Evolutionary conservation across 1,139 yeast genomes (phyloP).

Genomic region (Groenewaldozyma auringiensis): DNA sequence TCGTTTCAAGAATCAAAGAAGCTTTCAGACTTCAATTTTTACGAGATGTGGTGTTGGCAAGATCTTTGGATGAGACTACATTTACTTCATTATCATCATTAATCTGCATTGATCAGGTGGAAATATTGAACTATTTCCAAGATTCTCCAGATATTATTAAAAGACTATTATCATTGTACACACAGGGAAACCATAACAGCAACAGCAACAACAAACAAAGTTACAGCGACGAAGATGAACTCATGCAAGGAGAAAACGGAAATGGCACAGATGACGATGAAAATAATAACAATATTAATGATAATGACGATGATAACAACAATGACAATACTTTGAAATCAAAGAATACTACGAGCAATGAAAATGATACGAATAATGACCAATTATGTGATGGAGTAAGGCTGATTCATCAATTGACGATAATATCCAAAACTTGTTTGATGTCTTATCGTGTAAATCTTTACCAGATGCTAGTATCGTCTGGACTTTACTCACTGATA

Average conservation of each 20-base stretch:
- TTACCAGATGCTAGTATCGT: slow-evolving; percentile 53
- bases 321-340: slow-evolving; percentile 15
- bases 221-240: not conserved
- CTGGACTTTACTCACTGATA: slow-evolving; percentile 65
- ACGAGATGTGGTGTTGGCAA: slow-evolving; percentile 77
- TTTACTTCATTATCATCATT: slow-evolving; percentile 55
- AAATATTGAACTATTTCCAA: slow-evolving; percentile 60
- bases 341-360: not conserved
- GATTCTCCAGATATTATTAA: slow-evolving; percentile 42
- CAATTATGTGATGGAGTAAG: slow-evolving; percentile 62
- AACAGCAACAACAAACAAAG: not conserved
- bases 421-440: slow-evolving; percentile 65
- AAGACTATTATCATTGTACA: slow-evolving; percentile 52
- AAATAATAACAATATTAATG: slow-evolving; percentile 1
- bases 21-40: slow-evolving; percentile 73
- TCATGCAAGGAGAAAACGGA: not conserved
- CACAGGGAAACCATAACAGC: slow-evolving; percentile 12
- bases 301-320: slow-evolving; percentile 10
- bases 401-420: slow-evolving; percentile 72
- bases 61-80: slow-evolving; percentile 74
- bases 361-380: not conserved
- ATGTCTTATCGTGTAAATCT: slow-evolving; percentile 57
- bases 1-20: slow-evolving; percentile 53
- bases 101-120: slow-evolving; percentile 62
- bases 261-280: not conserved